A percentile compares a stretch with the other conserved stretches of the same genome.
Conservation (phyloP, 2,329 filamentous ascomycete genomes). For the Phyllosticta paracitricarpa region DNA sequence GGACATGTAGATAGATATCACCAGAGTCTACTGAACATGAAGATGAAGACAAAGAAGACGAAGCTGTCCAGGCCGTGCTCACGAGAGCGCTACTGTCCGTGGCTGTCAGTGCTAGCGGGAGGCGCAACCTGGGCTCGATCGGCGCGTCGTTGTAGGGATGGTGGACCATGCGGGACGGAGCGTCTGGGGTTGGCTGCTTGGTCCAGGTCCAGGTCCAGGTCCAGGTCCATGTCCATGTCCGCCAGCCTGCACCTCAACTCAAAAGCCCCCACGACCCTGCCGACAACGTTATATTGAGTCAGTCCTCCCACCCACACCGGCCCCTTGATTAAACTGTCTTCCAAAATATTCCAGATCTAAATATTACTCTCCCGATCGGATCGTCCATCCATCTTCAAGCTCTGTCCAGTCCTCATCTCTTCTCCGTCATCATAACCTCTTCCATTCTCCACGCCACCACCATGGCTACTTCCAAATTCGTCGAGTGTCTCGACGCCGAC, state of each 20-base stretch:
- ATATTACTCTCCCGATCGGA: neutral
- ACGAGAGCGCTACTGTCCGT: neutral
- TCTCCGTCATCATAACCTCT: neutral
- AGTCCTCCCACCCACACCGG: neutral
- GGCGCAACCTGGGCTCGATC: neutral
- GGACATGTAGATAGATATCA: too few relatives aligned
- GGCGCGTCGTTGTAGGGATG: neutral
- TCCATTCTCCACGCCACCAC: conserved; percentile 11
- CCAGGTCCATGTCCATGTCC: too few relatives aligned
- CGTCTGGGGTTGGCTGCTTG: neutral
- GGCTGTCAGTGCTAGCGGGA: neutral
- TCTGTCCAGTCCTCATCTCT: neutral
- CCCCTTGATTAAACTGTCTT: neutral
- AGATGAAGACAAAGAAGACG: neutral
- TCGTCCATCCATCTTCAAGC: neutral
- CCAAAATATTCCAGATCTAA: neutral
- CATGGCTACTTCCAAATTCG: conserved; percentile 28
- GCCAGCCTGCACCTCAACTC: neutral
- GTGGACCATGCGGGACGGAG: neutral
- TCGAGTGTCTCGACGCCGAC: conserved; percentile 27
- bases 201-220: neutral
- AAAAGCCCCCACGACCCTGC: neutral
- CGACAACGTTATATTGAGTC: neutral
- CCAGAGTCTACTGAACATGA: neutral
- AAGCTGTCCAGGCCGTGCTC: neutral